phyloP scores from a whole-genome alignment of 495 filamentous ascomycete genomes.

The Delitschia confertaspora region DNA sequence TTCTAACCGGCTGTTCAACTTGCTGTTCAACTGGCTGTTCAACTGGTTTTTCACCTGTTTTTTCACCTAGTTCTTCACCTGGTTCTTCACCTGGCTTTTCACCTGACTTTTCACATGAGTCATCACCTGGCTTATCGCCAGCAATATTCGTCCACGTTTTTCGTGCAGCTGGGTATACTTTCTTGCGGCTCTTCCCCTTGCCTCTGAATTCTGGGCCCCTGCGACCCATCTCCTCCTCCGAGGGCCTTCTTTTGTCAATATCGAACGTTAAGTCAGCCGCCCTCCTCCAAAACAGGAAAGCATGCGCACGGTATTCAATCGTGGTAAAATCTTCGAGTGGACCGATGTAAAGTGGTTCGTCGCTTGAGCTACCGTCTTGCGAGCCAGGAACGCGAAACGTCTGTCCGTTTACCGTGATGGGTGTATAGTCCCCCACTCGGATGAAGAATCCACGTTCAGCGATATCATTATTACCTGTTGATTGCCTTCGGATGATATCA shows the following conservation, averaged over 20 bases:
- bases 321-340: slow-evolving; percentile 11
- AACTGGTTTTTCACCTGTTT: too few species aligned
- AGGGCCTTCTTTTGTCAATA: neutral
- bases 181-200: neutral
- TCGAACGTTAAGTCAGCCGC: neutral
- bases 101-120: too few species aligned
- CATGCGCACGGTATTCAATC: slow-evolving; percentile 7
- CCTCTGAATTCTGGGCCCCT: neutral
- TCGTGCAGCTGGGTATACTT: neutral
- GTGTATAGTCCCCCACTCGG: neutral
- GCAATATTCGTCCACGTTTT: neutral
- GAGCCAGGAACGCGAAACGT: neutral
- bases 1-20: too few species aligned
- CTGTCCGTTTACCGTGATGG: slow-evolving; percentile 7
- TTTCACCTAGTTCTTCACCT: too few species aligned
- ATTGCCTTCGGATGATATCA: too few species aligned
- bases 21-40: too few species aligned
- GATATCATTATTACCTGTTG: too few species aligned
- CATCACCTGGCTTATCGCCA: too few species aligned
- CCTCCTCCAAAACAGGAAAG: slow-evolving; percentile 12
- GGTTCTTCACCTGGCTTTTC: too few species aligned
- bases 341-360: slow-evolving; percentile 6
- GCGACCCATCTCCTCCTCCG: neutral
- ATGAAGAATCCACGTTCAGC: too few species aligned
- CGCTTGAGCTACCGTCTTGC: neutral